Base-by-base conservation (phyloP, 2,329 filamentous ascomycete genomes). In the Rasamsonia emersonii region DNA sequence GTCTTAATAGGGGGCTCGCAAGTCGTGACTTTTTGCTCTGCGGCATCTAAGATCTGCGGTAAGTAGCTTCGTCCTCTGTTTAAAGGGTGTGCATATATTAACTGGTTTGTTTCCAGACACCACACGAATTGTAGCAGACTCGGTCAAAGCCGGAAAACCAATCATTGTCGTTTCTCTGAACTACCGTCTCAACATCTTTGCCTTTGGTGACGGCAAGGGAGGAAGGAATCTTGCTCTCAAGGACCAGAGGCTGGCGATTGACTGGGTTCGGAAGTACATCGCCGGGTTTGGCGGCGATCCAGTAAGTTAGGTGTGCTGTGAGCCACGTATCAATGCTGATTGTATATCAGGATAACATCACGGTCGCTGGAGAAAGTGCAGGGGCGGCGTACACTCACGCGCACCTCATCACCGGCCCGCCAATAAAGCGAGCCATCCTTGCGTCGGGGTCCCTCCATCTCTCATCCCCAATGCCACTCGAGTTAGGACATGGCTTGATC, bases 351-450 rank as follows among this genome's bases (percentile, higher is more conserved):
- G 14, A 49, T 2, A 55, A 56, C 14, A 54, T 68, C 5, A 67
- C 64, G 0, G 33, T 68, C 2, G 55, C 55, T 1, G 65, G 65
- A 3, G 64, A 68, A 37, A 68, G 64, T 26, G 65, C 65, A 0
- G 65, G 65, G 0, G 65, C 59, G 3, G 51, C 67, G 2, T 67
- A 66, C 15, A 53, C 49, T 4, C 65, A 68, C 40, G 64, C 61
- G 1, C 64, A 62, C 43, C 23, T 61, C 9, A 49, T 57, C 13
- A 47, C 49, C 1, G 53, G 53, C 3, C 50, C 47, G 2, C 49
- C 44, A 1, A 42, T 61, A 0, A 52, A 45, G 18, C 51, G 58
- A 25, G 56, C 47, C 3, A 50, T 66, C 3, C 31, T 68, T 5
- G 52, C 57, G 14, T 68, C 64, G 0, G 65, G 65, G 4, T 58